Conservation (phyloP, 2,329 filamentous ascomycete species). For the Cladorrhinum sp. region DNA sequence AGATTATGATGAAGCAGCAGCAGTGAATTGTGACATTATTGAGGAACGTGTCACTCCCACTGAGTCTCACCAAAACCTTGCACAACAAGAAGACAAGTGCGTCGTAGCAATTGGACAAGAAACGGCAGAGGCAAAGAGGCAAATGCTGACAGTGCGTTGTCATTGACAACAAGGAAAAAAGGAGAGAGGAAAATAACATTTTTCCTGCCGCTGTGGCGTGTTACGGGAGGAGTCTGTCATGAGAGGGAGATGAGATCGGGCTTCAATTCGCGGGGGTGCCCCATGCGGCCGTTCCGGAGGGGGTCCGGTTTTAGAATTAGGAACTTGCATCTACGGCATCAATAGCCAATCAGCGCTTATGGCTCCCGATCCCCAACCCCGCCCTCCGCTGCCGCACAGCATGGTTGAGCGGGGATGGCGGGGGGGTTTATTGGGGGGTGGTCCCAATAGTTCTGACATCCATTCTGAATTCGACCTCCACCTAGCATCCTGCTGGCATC, state of each 20-base stretch:
- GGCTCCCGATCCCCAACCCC: background rate
- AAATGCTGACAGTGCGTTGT: background rate
- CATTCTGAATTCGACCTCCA: background rate
- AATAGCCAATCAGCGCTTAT: conserved; percentile 14
- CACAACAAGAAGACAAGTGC: background rate
- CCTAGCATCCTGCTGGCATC: background rate
- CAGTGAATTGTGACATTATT: background rate
- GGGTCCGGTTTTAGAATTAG: conserved; percentile 10
- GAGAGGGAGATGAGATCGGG: background rate
- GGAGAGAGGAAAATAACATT: background rate
- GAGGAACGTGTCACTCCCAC: background rate
- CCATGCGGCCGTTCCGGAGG: conserved; percentile 13
- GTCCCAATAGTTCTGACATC: background rate
- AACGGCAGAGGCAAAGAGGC: background rate
- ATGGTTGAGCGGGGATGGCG: conserved; percentile 14
- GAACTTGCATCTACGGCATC: conserved; percentile 3
- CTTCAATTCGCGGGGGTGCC: background rate
- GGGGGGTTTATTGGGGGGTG: background rate
- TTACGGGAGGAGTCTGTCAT: background rate
- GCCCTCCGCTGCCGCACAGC: conserved; percentile 1
- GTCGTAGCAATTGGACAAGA: background rate
- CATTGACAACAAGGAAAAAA: background rate
- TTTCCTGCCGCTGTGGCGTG: background rate
- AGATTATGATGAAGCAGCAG: background rate
- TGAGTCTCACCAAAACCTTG: background rate